Conservation (phyloP, 2,329 filamentous ascomycete genomes). For the Cladorrhinum sp. region DNA sequence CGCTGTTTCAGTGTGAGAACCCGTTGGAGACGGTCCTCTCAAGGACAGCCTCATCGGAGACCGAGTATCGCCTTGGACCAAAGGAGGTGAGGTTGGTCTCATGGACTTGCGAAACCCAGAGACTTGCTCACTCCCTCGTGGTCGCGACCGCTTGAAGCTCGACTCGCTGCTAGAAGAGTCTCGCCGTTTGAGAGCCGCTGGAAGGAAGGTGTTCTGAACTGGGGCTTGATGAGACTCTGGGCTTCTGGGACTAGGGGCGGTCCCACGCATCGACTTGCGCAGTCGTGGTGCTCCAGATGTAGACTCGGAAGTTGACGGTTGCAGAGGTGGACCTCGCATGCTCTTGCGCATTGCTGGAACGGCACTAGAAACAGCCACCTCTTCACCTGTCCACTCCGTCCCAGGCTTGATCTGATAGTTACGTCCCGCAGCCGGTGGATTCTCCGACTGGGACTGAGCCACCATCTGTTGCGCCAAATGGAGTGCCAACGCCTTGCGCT, state of each 20-base stretch:
- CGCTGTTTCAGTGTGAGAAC: slow-evolving; percentile 44
- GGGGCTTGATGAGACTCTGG: slow-evolving; percentile 8
- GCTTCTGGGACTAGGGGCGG: slow-evolving; percentile 9
- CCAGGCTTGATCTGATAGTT: slow-evolving; percentile 34
- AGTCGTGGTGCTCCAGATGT: slow-evolving; percentile 30
- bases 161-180: slow-evolving; percentile 70
- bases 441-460: slow-evolving; percentile 12
- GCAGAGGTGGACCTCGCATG: slow-evolving; percentile 20
- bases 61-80: slow-evolving; percentile 11
- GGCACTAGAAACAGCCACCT: slow-evolving; percentile 1
- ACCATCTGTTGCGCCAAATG: slow-evolving; percentile 63
- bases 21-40: slow-evolving; percentile 66
- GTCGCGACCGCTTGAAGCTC: slow-evolving; percentile 70
- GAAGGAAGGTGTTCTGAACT: not conserved
- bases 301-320: slow-evolving; percentile 16
- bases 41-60: slow-evolving; percentile 56
- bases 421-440: slow-evolving; percentile 18
- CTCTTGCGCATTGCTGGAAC: slow-evolving; percentile 24
- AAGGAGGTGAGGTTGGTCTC: slow-evolving; percentile 47
- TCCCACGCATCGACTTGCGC: slow-evolving; percentile 32
- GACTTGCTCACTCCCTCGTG: slow-evolving; percentile 41
- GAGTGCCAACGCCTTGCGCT: slow-evolving; percentile 32
- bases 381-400: slow-evolving; percentile 25
- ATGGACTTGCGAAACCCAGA: slow-evolving; percentile 71
- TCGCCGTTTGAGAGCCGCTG: slow-evolving; percentile 44